Base-by-base conservation (phyloP, 2,329 filamentous ascomycete species). In the Monosporascus sp. region DNA sequence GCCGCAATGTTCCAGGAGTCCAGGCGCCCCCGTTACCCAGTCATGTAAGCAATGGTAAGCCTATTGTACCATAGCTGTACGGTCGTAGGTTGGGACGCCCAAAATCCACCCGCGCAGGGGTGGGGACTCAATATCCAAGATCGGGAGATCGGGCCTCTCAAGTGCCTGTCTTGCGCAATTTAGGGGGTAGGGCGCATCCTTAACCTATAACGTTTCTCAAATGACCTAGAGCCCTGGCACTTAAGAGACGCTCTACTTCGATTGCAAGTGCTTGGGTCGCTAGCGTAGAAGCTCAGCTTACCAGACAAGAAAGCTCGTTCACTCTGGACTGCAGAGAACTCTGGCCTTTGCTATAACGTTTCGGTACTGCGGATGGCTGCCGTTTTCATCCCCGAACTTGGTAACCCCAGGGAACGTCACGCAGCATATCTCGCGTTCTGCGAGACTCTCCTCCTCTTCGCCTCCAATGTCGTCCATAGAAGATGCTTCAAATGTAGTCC, bases 401-500 rank as follows among this genome's bases (percentile, higher is more conserved):
- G 84, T 72, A 22, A 88, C 75, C 7, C 80, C 81, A 1, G 85
- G 85, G 52, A 86, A 88, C 2, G 80, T 81, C 22, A 86, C 79
- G 65, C 84, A 88, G 53, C 72, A 74, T 37, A 88, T 78, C 51
- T 83, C 77, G 50, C 81, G 72, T 45, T 72, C 72, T 17, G 70
- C 66, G 22, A 84, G 71, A 9, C 68, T 73, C 18, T 82, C 79
- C 56, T 85, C 83, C 54, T 83, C 80, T 60, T 82, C 80, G 17
- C 82, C 82, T 37, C 83, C 80, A 46, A 86, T 75, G 60, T 88
- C 84, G 60, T 88, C 85, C 85, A 88, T 88, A 3, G 71, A 79
- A 26, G 74, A 72, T 1, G 72, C 54, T 60, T 87, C 81, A 62
- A 87, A 88, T 49, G 78, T 65, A 3, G 76, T 72, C 54, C 70